Base-by-base conservation (phyloP, 371 early-diverging fungal species). In the Mucor irregularis region DNA sequence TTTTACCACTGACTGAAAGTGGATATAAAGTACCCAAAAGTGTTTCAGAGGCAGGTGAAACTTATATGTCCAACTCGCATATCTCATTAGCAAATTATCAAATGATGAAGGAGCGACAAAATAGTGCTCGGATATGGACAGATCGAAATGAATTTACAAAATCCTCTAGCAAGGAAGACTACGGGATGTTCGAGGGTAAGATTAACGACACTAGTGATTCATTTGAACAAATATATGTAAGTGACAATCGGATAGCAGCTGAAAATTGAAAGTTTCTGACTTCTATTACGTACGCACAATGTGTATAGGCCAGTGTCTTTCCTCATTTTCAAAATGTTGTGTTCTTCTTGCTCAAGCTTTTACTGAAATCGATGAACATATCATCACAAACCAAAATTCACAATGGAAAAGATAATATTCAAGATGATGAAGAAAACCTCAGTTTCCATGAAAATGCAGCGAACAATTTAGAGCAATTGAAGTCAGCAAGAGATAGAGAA, bases 401-500 rank as follows among this genome's bases (percentile, higher is more conserved):
- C 17, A 25, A 25, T 5, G 49, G 60, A 11, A 42, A 38, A 5
- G 47, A 52, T 26, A 44, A 13, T 14, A 19, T 6, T 19, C 33
- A 45, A 34, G 16, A 22, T 0, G 34, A 24, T 16, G 29, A 11
- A 53, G 53, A 33, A 25, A 28, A 25, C 16, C 11, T 35, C 17
- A 58, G 31, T 30, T 21, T 39, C 5, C 11, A 17, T 19, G 16
- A 62, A 35, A 13, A 17, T 30, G 46, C 25, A 35, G 19, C 42
- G 10, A 33, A 55, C 25, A 9, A 46, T 17, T 50, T 83, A n/a
- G 84, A 84, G 26, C 64, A 77, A 24, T 56, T 70, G 1, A 86
- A 88, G 58, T 40, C 61, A 21, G 56, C 60, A 14, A 64, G 87
- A n/a, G 82, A 88, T 54, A 75, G 82, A 38, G 93, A 93, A 62